These are phyloP conservation scores for Ceriops decandra DNA, from an alignment of 345 rosid species.

Conservation along the genomic window DNA sequence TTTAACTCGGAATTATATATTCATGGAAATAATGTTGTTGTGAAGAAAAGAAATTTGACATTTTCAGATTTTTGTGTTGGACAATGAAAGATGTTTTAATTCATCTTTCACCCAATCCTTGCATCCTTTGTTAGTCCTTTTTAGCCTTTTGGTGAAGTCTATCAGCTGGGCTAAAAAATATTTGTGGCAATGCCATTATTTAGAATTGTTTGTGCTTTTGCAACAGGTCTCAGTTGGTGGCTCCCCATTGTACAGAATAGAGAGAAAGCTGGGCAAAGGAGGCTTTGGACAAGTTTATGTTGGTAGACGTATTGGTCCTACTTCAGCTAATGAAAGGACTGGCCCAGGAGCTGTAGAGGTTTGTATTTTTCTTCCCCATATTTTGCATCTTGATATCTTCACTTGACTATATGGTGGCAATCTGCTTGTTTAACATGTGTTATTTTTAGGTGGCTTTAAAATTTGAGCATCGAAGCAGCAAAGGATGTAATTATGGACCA, in stretches of 20 bases:
- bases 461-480: slow-evolving; percentile 92
- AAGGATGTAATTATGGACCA: slow-evolving; percentile 91
- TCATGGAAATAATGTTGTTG: too few species aligned
- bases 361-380: not conserved
- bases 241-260: slow-evolving; percentile 75
- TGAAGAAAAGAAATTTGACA: too few species aligned
- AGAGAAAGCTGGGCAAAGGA: slow-evolving; percentile 88
- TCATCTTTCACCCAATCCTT: not conserved
- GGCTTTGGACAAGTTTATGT: slow-evolving; percentile 98
- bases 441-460: slow-evolving; percentile 80
- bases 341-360: slow-evolving; percentile 87
- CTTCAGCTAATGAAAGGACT: slow-evolving; percentile 44
- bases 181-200: not conserved
- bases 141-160: not conserved
- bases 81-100: too few species aligned
- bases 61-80: too few species aligned
- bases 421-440: slow-evolving; percentile 8
- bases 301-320: slow-evolving; percentile 54
- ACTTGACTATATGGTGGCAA: not conserved
- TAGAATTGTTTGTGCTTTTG: slow-evolving; percentile 8
- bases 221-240: slow-evolving; percentile 81
- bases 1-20: too few species aligned
- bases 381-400: not conserved
- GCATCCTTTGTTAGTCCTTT: not conserved
- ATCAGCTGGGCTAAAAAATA: not conserved